Conservation (phyloP, 139 green algal species). For the Chlamydomonas incerta region DNA sequence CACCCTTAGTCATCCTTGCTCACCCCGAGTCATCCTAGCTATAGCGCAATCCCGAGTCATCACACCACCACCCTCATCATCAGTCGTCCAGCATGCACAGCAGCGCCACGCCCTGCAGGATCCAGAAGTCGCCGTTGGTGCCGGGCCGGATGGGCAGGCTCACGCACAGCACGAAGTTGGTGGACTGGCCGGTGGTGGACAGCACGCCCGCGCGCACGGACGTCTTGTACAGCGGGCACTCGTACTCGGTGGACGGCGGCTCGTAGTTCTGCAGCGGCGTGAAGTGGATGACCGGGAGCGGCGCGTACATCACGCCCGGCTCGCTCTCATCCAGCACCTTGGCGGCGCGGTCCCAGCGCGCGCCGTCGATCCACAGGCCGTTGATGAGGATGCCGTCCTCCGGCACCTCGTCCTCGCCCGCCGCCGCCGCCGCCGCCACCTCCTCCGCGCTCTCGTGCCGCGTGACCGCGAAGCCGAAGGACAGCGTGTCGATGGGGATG, state of each 20-base stretch:
- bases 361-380: conserved; percentile 86
- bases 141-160: conserved; percentile 70
- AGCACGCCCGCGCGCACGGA: conserved; percentile 79
- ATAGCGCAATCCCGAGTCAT: no score
- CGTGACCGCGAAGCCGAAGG: conserved; percentile 77
- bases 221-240: conserved; percentile 91
- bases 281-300: conserved; percentile 86
- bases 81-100: conserved; percentile 80
- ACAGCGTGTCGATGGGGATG: conserved; percentile 87
- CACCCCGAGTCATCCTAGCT: no score
- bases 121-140: conserved; percentile 76
- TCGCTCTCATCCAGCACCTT: conserved; percentile 69
- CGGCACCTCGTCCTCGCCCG: conserved; percentile 35
- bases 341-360: conserved; percentile 61
- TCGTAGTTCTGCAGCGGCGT: conserved; percentile 56
- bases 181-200: conserved; percentile 84
- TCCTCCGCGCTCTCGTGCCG: conserved; percentile 17
- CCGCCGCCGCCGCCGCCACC: no score
- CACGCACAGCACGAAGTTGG: conserved; percentile 85
- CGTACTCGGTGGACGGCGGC: conserved; percentile 68
- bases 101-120: conserved; percentile 83
- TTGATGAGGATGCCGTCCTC: conserved; percentile 80
- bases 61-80: no score
- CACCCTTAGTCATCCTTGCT: no score
- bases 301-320: conserved; percentile 78